Evolutionary conservation across 129 eudicot genomes (phyloP).

Genomic region (Flaveria bidentis): DNA sequence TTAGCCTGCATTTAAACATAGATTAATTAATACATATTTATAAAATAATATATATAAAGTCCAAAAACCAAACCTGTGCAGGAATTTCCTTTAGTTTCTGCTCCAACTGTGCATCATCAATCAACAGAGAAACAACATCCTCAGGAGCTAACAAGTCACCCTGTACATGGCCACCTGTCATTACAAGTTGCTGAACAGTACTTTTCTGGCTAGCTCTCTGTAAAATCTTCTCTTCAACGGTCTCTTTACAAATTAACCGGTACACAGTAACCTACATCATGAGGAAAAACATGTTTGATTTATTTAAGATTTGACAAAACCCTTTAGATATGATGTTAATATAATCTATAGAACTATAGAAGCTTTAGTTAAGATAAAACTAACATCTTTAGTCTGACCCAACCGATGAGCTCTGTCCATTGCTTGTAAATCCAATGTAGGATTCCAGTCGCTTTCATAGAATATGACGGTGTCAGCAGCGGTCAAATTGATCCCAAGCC

Average conservation of each 20-base stretch:
- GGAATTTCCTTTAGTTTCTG: slow-evolving; percentile 81
- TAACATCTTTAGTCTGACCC: slow-evolving; percentile 94
- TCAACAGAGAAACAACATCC: slow-evolving; percentile 86
- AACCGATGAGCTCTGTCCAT: slow-evolving; percentile 97
- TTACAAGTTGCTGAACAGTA: slow-evolving; percentile 92
- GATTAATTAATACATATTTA: not conserved
- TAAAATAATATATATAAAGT: not conserved
- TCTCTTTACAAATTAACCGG: slow-evolving; percentile 84
- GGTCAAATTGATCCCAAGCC: slow-evolving; percentile 89
- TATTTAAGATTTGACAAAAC: not conserved
- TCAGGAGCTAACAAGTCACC: slow-evolving; percentile 92
- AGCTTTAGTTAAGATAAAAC: slow-evolving; percentile 31
- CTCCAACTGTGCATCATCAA: slow-evolving; percentile 83
- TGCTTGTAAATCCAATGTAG: slow-evolving; percentile 94
- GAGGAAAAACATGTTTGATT: slow-evolving; percentile 3
- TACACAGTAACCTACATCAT: slow-evolving; percentile 72
- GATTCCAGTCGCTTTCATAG: slow-evolving; percentile 98
- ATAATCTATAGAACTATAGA: not conserved
- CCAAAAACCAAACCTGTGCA: slow-evolving; percentile 37
- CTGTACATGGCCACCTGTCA: slow-evolving; percentile 99
- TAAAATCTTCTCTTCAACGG: slow-evolving; percentile 90
- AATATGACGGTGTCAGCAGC: slow-evolving; percentile 96
- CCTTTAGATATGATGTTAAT: slow-evolving; percentile 11
- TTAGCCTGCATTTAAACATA: slow-evolving; percentile 49
- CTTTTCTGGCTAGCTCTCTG: slow-evolving; percentile 91